A percentile compares a stretch with the other conserved stretches of the same genome.
These are phyloP conservation scores for Suillus sp. DNA, from an alignment of 768 basidiomycete species.

Conservation along the genomic window DNA sequence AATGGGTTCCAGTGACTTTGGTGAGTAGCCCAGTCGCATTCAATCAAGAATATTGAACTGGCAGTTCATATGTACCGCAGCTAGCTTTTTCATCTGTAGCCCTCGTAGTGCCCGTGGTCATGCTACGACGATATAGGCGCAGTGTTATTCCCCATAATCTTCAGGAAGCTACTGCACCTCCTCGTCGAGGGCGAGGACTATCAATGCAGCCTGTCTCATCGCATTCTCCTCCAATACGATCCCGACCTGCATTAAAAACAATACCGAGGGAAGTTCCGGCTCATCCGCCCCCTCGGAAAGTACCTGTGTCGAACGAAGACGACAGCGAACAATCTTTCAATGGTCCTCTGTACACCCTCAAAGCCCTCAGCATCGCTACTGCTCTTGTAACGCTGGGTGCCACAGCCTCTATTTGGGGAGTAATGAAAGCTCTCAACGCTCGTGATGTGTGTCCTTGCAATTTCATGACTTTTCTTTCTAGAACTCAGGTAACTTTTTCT, in stretches of 20 bases:
- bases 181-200: slow-evolving; percentile 12
- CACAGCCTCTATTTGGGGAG: slow-evolving; percentile 44
- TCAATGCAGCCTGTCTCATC: neutral
- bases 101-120: slow-evolving; percentile 17
- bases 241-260: neutral
- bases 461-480: slow-evolving; percentile 4
- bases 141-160: slow-evolving; percentile 2
- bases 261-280: neutral
- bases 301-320: neutral
- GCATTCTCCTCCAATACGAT: neutral
- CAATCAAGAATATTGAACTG: too few species aligned
- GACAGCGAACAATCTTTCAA: slow-evolving; percentile 42
- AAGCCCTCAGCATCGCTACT: slow-evolving; percentile 70
- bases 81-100: slow-evolving; percentile 19
- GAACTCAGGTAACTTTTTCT: slow-evolving; percentile 4
- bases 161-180: slow-evolving; percentile 10
- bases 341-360: slow-evolving; percentile 54
- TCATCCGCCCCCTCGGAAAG: neutral
- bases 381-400: slow-evolving; percentile 54
- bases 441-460: slow-evolving; percentile 47
- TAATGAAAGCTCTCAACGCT: slow-evolving; percentile 56
- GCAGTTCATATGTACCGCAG: slow-evolving; percentile 5
- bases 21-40: slow-evolving; percentile 3
- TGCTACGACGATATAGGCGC: slow-evolving; percentile 17
- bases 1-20: slow-evolving; percentile 13